A percentile compares a stretch with the other conserved stretches of the same genome.
These are phyloP conservation scores for Phytophthora tubulina DNA, from an alignment of 352 stramenopile genomes.

Conservation along the genomic window DNA sequence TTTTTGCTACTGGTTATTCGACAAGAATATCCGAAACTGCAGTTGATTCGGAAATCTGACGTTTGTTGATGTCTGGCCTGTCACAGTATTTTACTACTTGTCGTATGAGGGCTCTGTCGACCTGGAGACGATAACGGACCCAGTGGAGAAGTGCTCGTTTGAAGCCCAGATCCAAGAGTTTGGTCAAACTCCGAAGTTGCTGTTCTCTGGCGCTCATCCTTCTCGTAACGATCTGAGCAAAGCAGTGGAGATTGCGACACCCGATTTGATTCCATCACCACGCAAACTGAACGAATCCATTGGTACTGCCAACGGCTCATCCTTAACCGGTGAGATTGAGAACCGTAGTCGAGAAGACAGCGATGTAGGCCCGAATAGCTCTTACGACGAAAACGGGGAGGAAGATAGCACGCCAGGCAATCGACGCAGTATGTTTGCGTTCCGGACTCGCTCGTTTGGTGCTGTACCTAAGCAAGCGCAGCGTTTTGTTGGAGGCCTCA, in stretches of 20 bases:
- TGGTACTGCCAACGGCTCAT: constrained; percentile 28
- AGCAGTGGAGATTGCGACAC: constrained; percentile 58
- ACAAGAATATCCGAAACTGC: background rate
- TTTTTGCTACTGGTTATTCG: background rate
- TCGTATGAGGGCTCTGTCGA: constrained; percentile 91
- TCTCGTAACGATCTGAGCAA: constrained; percentile 69
- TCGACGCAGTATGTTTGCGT: constrained; percentile 77
- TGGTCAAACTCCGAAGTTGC: constrained; percentile 87
- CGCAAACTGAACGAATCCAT: constrained; percentile 38
- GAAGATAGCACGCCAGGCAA: constrained; percentile 35
- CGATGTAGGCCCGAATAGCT: constrained; percentile 18
- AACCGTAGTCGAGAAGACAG: constrained; percentile 30
- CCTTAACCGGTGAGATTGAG: constrained; percentile 28
- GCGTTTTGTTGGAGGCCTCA: constrained; percentile 77
- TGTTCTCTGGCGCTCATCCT: constrained; percentile 81
- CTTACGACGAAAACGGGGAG: constrained; percentile 44
- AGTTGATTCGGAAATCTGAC: constrained; percentile 2
- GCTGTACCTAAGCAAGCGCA: constrained; percentile 81
- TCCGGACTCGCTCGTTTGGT: constrained; percentile 65
- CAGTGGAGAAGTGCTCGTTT: constrained; percentile 94
- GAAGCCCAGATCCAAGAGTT: constrained; percentile 95
- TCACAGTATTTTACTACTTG: constrained; percentile 89
- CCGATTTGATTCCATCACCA: constrained; percentile 55
- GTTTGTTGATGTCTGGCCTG: background rate
- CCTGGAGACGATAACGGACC: constrained; percentile 88